Percentiles rank a stretch among this genome's conserved stretches.
Evolutionary conservation across 768 basidiomycete species (phyloP).

Genomic region (Leccinum truebloodii): DNA sequence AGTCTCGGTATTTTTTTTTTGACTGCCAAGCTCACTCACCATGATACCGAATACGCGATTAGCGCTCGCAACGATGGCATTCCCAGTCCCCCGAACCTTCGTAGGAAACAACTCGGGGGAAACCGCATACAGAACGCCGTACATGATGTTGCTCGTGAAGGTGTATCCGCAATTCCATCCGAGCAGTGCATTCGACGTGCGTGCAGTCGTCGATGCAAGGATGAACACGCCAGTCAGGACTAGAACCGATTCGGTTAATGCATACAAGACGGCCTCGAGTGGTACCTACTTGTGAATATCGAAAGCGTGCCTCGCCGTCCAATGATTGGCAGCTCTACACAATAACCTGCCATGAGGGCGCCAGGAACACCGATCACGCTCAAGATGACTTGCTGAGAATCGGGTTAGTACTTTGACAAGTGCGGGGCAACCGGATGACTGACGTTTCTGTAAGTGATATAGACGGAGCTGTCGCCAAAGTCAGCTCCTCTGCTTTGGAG

Average conservation of each 20-base stretch:
- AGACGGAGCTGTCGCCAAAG: slow-evolving; percentile 68
- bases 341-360: slow-evolving; percentile 53
- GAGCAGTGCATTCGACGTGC: slow-evolving; percentile 50
- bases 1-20: neutral
- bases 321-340: slow-evolving; percentile 50
- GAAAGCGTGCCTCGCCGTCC: slow-evolving; percentile 57
- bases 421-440: neutral
- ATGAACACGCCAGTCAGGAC: slow-evolving; percentile 59
- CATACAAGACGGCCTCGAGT: neutral
- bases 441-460: slow-evolving; percentile 76
- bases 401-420: slow-evolving; percentile 9
- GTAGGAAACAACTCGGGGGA: slow-evolving; percentile 57
- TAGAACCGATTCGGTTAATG: slow-evolving; percentile 11
- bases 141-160: slow-evolving; percentile 59
- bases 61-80: slow-evolving; percentile 50
- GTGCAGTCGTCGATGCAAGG: slow-evolving; percentile 56
- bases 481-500: slow-evolving; percentile 64
- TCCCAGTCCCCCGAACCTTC: slow-evolving; percentile 55
- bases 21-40: slow-evolving; percentile 31
- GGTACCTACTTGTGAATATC: slow-evolving; percentile 44
- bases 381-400: slow-evolving; percentile 50
- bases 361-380: slow-evolving; percentile 60
- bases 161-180: slow-evolving; percentile 62
- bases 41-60: slow-evolving; percentile 63
- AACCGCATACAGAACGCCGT: slow-evolving; percentile 46